phyloP scores from a whole-genome alignment of 305 asterid genomes.

The Fraxinus sp. region DNA sequence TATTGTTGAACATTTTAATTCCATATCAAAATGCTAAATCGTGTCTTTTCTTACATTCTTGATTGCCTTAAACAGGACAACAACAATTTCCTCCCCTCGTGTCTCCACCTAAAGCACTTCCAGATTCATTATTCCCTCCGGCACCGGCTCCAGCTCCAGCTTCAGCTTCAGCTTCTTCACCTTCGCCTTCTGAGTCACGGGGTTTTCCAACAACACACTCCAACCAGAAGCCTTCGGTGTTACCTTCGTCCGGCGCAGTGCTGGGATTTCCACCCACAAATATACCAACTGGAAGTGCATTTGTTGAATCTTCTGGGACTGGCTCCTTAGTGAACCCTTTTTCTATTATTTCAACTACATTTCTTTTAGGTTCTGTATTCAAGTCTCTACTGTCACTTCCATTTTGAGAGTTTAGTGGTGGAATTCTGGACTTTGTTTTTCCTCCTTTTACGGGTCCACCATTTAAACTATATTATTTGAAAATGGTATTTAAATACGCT shows the following conservation, averaged over 20 bases:
- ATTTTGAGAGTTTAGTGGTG: constrained; percentile 19
- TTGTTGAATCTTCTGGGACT: constrained; percentile 40
- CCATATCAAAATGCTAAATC: background rate
- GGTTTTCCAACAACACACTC: constrained; percentile 59
- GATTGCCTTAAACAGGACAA: constrained; percentile 44
- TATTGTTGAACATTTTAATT: background rate
- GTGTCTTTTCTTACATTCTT: background rate
- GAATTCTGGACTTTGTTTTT: constrained; percentile 27
- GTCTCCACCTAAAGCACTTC: constrained; percentile 66
- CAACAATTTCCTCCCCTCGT: constrained; percentile 73
- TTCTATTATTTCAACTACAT: constrained; percentile 29
- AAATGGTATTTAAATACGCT: background rate
- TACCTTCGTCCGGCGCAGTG: constrained; percentile 55
- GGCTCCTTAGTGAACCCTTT: constrained; percentile 38
- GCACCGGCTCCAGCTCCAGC: constrained; percentile 44
- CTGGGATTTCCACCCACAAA: constrained; percentile 67
- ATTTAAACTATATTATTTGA: background rate
- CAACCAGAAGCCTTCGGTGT: constrained; percentile 33
- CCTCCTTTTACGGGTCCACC: background rate
- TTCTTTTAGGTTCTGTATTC: constrained; percentile 37
- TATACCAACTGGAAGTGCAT: constrained; percentile 61
- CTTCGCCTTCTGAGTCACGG: constrained; percentile 66
- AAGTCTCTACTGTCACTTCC: constrained; percentile 24
- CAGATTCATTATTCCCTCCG: constrained; percentile 54
- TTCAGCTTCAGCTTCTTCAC: constrained; percentile 85